Base-by-base conservation (phyloP, 2,329 filamentous ascomycete species). In the Piedraia hortae region DNA sequence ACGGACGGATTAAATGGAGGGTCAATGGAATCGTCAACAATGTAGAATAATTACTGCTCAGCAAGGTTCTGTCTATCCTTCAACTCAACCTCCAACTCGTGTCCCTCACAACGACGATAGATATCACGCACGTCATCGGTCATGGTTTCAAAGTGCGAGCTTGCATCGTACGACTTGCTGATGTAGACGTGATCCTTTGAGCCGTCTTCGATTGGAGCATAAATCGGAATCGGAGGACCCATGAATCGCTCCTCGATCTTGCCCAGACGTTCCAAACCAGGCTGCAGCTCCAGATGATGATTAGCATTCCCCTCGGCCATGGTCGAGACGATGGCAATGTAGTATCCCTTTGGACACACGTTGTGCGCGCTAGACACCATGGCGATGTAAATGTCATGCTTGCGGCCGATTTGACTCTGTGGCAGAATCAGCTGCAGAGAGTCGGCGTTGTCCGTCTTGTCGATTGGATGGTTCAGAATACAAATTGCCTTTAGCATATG, bases 311-410 rank as follows among this genome's bases (percentile, higher is more conserved):
- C 69, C 57, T 97, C 88, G 31, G 85, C 77, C 42, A 97, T 91
- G 28, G 85, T 97, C 21, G 78, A 90, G 33, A 97, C 82, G 29
- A 93, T 97, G 38, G 85, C 85, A 37, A 97, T 77, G 58, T 88
- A 97, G 63, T 91, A 93, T 29, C 82, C 82, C 62, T 90, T 89
- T 39, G 88, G 85, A 55, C 82, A 93, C 37, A 97, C 88, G 39
- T 89, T 93, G 56, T 97, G 88, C 16, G 80, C 75, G 17, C 75
- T 77, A 1, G 80, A 91, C 27, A 97, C 78, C 45, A 85, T 73
- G 26, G 85, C 82, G 42, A 97, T 70, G 59, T 97, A 97, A 42
- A 97, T 80, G 43, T 93, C 77, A 44, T 97, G 74, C 61, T 90
- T 90, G 39, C 85, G 71, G 44, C 78, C 80, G 34, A 93, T 75